These are phyloP conservation scores for Keithomyces neogunnii DNA, from an alignment of 2,329 filamentous ascomycete genomes.

Conservation along the genomic window DNA sequence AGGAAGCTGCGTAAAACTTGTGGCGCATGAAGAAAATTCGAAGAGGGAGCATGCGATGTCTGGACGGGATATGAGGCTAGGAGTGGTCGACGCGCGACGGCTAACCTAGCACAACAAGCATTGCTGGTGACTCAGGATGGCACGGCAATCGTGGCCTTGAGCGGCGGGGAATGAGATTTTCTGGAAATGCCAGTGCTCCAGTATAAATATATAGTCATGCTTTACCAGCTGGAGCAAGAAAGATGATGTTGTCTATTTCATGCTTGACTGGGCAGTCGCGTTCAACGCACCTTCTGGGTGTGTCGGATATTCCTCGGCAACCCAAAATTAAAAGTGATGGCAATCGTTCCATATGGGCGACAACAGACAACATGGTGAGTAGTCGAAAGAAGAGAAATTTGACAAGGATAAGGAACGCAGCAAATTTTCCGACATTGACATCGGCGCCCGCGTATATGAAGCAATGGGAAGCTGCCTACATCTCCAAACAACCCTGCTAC, in stretches of 20 bases:
- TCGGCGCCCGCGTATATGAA: too few relatives aligned
- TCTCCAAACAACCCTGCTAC: too few relatives aligned
- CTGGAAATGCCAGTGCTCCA: neutral
- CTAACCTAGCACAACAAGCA: neutral
- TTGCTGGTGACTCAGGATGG: neutral
- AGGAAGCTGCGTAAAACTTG: too few relatives aligned
- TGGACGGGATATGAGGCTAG: neutral
- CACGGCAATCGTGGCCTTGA: constrained; percentile 1
- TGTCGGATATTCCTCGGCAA: constrained; percentile 5
- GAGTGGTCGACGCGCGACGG: neutral
- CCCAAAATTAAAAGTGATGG: neutral
- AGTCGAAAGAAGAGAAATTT: too few relatives aligned
- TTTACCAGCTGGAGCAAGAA: neutral
- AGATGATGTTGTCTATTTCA: neutral
- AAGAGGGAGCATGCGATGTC: neutral
- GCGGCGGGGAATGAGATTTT: neutral
- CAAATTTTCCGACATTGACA: too few relatives aligned
- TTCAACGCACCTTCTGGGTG: neutral
- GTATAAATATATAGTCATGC: neutral
- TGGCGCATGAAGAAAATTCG: too few relatives aligned
- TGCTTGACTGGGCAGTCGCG: neutral
- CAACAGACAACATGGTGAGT: too few relatives aligned
- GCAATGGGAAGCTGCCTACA: too few relatives aligned
- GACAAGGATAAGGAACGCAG: too few relatives aligned
- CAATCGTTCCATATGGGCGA: too few relatives aligned